Base-by-base conservation (phyloP, 2,329 filamentous ascomycete species). In the Akanthomyces lecanii region DNA sequence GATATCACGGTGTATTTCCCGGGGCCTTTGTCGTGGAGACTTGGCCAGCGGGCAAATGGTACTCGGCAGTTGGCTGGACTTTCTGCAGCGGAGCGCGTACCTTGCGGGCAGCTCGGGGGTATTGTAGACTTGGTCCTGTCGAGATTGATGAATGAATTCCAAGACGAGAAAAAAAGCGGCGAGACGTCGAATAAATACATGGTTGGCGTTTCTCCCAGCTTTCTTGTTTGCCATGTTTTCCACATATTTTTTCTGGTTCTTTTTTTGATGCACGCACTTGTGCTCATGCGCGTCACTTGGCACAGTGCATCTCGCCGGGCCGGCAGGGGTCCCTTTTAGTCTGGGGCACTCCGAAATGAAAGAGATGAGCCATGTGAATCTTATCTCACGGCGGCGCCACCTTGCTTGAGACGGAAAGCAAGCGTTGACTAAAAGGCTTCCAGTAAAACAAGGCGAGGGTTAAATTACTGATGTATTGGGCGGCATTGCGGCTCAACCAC, bases 341-440 rank as follows among this genome's bases (percentile, higher is more conserved):
- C 54, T 23, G 54, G 54, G 42, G 54, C 54, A 57, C n/a, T 5
- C 18, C 25, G 54, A 45, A 57, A 57, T 57, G 42, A 57, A 47
- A 33, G 52, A 40, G 36, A 54, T 25, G 36, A 42, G 33, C 18
- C 33, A 36, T 7, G 10, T 36, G 2, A 36, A 25, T 25, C 3
- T 40, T 12, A 38, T 38, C 33, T 38, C 33, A 7, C 33, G 3
- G 28, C 28, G 28, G 28, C 28, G 28, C 28, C 28, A 30, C 28
- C 28, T 30, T 36, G 33, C 1, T 36, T 36, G 33, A 4, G 3
- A 40, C 14, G 12, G 16, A 40, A 16, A 14, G 38, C 38, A 40
- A 40, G 38, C 12, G 16, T 11, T 40, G 38, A 16, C 10, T 4
- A 3, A 40, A 40, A 40, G 36, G 38, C 38, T 5, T 5, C 8